Evolutionary conservation across 768 basidiomycete species (phyloP).

Genomic region (Amanita polypyramis): DNA sequence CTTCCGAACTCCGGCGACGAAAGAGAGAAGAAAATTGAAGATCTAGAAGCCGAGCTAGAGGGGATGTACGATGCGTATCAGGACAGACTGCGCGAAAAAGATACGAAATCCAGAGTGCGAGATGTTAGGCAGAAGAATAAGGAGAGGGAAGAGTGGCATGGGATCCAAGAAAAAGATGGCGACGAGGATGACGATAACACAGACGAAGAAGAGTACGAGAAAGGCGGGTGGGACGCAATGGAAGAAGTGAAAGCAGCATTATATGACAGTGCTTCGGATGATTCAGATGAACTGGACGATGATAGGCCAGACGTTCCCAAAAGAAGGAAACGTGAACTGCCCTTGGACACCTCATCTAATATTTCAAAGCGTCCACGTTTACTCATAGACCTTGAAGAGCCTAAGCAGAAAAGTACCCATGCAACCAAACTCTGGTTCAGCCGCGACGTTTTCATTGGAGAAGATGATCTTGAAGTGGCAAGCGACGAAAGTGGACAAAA

Average conservation of each 20-base stretch:
- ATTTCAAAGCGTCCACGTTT: conserved; percentile 43
- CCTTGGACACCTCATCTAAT: conserved; percentile 14
- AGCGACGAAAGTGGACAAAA: conserved; percentile 22
- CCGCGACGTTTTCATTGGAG: conserved; percentile 79
- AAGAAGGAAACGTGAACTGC: conserved; percentile 31
- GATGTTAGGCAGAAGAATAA: conserved; percentile 66
- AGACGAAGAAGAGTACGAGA: conserved; percentile 28
- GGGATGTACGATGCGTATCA: conserved; percentile 83
- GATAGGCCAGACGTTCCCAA: conserved; percentile 30
- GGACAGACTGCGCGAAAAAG: conserved; percentile 67
- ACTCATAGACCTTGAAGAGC: conserved; percentile 34
- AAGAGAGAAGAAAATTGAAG: conserved; percentile 43
- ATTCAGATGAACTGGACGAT: conserved; percentile 30
- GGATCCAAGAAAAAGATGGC: conserved; percentile 37
- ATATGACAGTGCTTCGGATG: conserved; percentile 41
- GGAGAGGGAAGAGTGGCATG: conserved; percentile 74
- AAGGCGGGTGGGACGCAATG: conserved; percentile 67
- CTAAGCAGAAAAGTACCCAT: conserved; percentile 29
- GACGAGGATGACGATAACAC: conserved; percentile 30
- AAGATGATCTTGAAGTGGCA: conserved; percentile 22
- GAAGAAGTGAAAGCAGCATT: conserved; percentile 41
- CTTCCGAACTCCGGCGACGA: conserved; percentile 61
- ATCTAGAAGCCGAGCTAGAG: conserved; percentile 82
- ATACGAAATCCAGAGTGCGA: conserved; percentile 80
- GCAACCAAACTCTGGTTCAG: conserved; percentile 91